Conservation (phyloP, 306 rosid genomes). For the Pyrus bretschneideri region DNA sequence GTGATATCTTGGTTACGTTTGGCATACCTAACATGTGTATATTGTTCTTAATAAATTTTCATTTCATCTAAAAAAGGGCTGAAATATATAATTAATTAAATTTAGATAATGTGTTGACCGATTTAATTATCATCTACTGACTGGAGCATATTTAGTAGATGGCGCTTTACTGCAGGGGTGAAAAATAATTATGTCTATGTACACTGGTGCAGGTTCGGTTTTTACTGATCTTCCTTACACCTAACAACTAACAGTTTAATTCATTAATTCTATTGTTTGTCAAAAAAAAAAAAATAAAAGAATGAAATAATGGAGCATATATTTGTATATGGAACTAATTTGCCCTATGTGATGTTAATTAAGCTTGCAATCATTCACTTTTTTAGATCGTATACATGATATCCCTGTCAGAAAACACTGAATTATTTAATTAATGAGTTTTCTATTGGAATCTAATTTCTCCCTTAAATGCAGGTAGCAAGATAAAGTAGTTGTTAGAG, state of each 20-base stretch:
- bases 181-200: too few species aligned
- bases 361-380: background rate
- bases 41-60: too few species aligned
- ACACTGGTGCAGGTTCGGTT: too few species aligned
- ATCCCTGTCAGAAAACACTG: constrained; percentile 33
- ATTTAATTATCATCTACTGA: background rate
- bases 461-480: constrained; percentile 54
- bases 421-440: constrained; percentile 13
- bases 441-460: constrained; percentile 43
- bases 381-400: constrained; percentile 10
- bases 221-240: too few species aligned
- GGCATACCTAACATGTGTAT: background rate
- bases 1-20: background rate
- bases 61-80: too few species aligned
- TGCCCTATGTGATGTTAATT: background rate
- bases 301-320: background rate
- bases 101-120: background rate
- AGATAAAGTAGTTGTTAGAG: constrained; percentile 26
- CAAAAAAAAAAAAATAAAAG: too few species aligned
- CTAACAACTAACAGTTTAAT: too few species aligned
- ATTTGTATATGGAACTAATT: background rate
- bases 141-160: background rate
- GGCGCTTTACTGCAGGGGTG: too few species aligned
- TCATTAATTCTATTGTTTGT: too few species aligned
- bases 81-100: background rate